Percentiles rank a stretch among this genome's conserved stretches.
Conservation (phyloP, 2,329 filamentous ascomycete species). For the Colletotrichum simmondsii region DNA sequence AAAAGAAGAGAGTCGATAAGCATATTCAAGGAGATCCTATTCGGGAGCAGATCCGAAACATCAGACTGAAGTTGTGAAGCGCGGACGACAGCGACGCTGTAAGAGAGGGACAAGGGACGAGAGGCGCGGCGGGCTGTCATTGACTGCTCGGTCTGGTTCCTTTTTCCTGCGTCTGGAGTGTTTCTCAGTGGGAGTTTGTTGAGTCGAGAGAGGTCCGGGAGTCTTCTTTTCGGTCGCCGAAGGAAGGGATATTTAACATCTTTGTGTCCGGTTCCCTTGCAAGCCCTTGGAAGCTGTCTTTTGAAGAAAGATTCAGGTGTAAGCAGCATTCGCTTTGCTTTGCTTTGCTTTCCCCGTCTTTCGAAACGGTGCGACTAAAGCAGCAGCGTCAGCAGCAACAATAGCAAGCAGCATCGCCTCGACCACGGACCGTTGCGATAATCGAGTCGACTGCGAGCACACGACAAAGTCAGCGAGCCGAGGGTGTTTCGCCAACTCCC, state of each 20-base stretch:
- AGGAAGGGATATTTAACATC: background rate
- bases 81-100: constrained; percentile 8
- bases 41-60: constrained; percentile 29
- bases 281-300: background rate
- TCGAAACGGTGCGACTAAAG: background rate
- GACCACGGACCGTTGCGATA: background rate
- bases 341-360: background rate
- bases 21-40: constrained; percentile 10
- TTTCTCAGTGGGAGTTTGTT: background rate
- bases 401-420: background rate
- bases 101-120: constrained; percentile 27
- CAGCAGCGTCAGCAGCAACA: background rate
- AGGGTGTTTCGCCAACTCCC: background rate
- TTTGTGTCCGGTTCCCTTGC: background rate
- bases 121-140: constrained; percentile 21
- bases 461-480: background rate
- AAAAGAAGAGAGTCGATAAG: constrained; percentile 6
- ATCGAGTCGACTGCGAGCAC: background rate
- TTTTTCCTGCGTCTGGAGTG: background rate
- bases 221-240: background rate
- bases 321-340: background rate
- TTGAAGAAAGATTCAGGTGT: background rate
- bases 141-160: background rate
- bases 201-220: background rate
- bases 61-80: constrained; percentile 16